A percentile compares a stretch with the other conserved stretches of the same genome.
These are phyloP conservation scores for Cenchrus americanus DNA, from an alignment of 176 grass and related monocot species.

Conservation along the genomic window DNA sequence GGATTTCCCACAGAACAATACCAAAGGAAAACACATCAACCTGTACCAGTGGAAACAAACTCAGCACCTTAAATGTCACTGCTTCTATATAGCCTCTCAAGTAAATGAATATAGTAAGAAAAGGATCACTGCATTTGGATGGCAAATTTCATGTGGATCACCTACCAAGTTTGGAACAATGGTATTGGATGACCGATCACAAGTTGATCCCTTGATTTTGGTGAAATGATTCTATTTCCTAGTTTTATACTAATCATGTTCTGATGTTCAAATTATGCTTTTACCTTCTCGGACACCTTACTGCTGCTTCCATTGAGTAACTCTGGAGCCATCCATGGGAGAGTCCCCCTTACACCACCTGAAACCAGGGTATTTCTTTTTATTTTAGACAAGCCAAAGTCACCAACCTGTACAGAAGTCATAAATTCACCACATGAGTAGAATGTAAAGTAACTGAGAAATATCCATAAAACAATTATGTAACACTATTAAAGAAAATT, in stretches of 20 bases:
- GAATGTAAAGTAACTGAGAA: slow-evolving; percentile 29
- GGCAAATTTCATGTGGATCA: background rate
- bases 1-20: slow-evolving; percentile 94
- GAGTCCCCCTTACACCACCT: slow-evolving; percentile 87
- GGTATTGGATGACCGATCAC: no score
- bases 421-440: slow-evolving; percentile 16
- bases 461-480: slow-evolving; percentile 22
- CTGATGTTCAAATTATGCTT: background rate
- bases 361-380: slow-evolving; percentile 95
- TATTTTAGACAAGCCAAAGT: slow-evolving; percentile 91
- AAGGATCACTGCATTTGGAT: background rate
- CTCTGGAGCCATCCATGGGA: slow-evolving; percentile 94
- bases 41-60: slow-evolving; percentile 45
- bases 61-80: slow-evolving; percentile 4
- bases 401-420: slow-evolving; percentile 67
- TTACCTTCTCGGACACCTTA: slow-evolving; percentile 92
- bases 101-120: slow-evolving; percentile 15
- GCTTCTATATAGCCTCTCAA: background rate
- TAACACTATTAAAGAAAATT: no score
- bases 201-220: background rate
- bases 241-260: background rate
- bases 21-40: slow-evolving; percentile 95
- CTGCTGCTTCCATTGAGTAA: slow-evolving; percentile 90
- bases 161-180: background rate
- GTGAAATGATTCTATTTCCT: background rate